Base-by-base conservation (phyloP, 495 filamentous ascomycete species). In the Daldinia grandis region DNA sequence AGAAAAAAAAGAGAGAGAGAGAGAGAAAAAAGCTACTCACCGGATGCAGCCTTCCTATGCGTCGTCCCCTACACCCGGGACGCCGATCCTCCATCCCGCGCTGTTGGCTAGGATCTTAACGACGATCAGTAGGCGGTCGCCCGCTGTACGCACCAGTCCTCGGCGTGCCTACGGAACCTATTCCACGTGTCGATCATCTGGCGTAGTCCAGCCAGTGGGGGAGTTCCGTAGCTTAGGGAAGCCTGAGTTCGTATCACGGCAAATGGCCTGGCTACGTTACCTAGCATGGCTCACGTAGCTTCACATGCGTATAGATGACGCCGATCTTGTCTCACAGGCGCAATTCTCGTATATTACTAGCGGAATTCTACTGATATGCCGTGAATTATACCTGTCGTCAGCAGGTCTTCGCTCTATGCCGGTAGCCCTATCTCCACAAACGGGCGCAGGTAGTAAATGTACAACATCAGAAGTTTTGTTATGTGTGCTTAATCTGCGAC, bases 1-100 rank as follows among this genome's bases (percentile, higher is more conserved):
- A n/a, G n/a, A n/a, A n/a, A n/a, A n/a, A n/a, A n/a, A n/a, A n/a
- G n/a, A n/a, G n/a, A n/a, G n/a, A n/a, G n/a, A n/a, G n/a, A n/a
- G n/a, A n/a, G n/a, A n/a, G n/a, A n/a, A 44, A 57, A 53, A 64
- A 55, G 17, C 47, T 65, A 51, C 65, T 66, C 61, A 69, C 61
- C 70, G 70, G 65, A 73, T 73, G 70, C 70, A 73, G 70, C 70
- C 65, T 69, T 66, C 62, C 65, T 69, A 69, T 58, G 62, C 67
- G 65, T 66, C 70, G 70, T 69, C 56, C 65, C 65, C 54, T 69
- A 73, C 50, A 69, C 65, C 70, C 70, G 70, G 67, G 61, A 58
- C 65, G 65, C 65, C 65, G 70, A 73, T 73, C 70, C 60, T 33
- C 60, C 60, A 68, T 73, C 65, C 69, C 70, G 70, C 35, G 47